Evolutionary conservation across 2,329 filamentous ascomycete genomes (phyloP).

Genomic region (Paracoccidioides lutzii): DNA sequence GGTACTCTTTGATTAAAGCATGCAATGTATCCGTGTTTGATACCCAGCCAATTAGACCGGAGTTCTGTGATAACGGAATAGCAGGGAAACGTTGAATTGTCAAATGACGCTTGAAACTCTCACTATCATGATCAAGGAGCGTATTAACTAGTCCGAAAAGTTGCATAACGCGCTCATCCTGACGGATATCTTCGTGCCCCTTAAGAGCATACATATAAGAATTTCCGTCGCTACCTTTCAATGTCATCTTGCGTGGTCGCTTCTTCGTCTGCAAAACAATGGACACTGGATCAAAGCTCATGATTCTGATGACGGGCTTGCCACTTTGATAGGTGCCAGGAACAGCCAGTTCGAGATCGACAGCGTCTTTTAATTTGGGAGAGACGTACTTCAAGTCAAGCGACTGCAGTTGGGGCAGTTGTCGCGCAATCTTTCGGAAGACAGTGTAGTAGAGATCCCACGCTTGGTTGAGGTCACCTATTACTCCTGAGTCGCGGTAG

Average conservation of each 20-base stretch:
- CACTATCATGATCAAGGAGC: slow-evolving; percentile 79
- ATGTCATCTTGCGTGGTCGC: slow-evolving; percentile 74
- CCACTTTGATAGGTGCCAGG: slow-evolving; percentile 83
- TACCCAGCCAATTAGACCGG: slow-evolving; percentile 89
- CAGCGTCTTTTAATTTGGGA: slow-evolving; percentile 74
- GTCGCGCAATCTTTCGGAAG: slow-evolving; percentile 86
- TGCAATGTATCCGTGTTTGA: slow-evolving; percentile 96
- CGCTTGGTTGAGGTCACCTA: slow-evolving; percentile 90
- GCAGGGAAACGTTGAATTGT: slow-evolving; percentile 92
- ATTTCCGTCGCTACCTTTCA: slow-evolving; percentile 77
- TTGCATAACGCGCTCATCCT: slow-evolving; percentile 99
- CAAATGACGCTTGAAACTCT: slow-evolving; percentile 93
- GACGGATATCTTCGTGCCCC: slow-evolving; percentile 97
- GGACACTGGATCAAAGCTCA: slow-evolving; percentile 79
- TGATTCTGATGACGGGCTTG: slow-evolving; percentile 68
- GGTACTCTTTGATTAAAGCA: slow-evolving; percentile 91
- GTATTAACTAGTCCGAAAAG: slow-evolving; percentile 97
- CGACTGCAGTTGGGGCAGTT: slow-evolving; percentile 82
- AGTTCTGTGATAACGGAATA: slow-evolving; percentile 94
- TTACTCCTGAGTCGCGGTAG: slow-evolving; percentile 76
- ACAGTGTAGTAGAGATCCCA: slow-evolving; percentile 99
- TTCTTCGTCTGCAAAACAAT: slow-evolving; percentile 96
- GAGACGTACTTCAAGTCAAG: slow-evolving; percentile 95
- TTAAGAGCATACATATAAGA: slow-evolving; percentile 86
- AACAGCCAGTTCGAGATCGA: slow-evolving; percentile 82